Conservation (phyloP, 768 basidiomycete genomes). For the Xerocomus potaroensis region DNA sequence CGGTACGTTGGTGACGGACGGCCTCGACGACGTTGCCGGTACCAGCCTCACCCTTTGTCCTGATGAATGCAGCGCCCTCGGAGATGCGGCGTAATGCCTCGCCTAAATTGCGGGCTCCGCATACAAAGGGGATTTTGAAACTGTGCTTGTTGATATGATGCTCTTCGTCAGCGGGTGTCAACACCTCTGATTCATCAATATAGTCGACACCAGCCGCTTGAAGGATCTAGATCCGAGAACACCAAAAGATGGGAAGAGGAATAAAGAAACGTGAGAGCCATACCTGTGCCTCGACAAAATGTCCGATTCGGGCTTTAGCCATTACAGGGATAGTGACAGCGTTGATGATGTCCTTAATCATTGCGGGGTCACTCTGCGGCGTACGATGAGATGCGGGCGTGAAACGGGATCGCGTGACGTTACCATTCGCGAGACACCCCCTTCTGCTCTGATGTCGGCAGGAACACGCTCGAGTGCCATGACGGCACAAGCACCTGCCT, state of each 20-base stretch:
- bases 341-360: constrained; percentile 95
- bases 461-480: constrained; percentile 97
- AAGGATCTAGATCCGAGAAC: constrained; percentile 56
- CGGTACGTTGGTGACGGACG: constrained; percentile 84
- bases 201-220: constrained; percentile 96
- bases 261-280: constrained; percentile 3
- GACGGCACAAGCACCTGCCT: constrained; percentile 95
- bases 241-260: not conserved
- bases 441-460: constrained; percentile 87
- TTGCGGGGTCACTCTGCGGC: constrained; percentile 78
- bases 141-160: constrained; percentile 96
- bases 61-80: constrained; percentile 97
- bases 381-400: not conserved
- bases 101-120: constrained; percentile 91
- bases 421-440: constrained; percentile 97
- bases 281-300: constrained; percentile 95
- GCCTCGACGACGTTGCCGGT: constrained; percentile 92
- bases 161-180: constrained; percentile 95
- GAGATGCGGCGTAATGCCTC: constrained; percentile 95
- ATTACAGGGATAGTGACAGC: constrained; percentile 97
- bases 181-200: constrained; percentile 91
- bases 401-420: constrained; percentile 20
- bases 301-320: constrained; percentile 94
- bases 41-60: constrained; percentile 92
- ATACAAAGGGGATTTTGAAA: constrained; percentile 95